Conservation (phyloP, 179 eudicot genomes). For the Silene coronaria region DNA sequence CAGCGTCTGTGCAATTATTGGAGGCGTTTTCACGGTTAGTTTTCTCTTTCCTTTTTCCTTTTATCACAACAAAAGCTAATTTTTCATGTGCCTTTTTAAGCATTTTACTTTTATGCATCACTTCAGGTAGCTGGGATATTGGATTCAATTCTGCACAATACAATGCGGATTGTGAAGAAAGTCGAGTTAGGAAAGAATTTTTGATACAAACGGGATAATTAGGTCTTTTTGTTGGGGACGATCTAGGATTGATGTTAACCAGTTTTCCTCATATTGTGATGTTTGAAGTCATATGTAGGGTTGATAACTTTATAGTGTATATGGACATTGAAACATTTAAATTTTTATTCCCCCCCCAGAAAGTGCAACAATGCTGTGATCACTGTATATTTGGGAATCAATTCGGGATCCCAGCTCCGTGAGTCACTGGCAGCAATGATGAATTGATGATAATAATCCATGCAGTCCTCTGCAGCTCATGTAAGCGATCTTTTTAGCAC, state of each 20-base stretch:
- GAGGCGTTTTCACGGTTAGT: conserved; percentile 96
- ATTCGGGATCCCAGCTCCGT: background rate
- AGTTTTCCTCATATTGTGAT: conserved; percentile 9
- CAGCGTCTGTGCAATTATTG: conserved; percentile 89
- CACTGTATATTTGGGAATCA: background rate
- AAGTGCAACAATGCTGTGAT: background rate
- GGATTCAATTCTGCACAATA: conserved; percentile 80
- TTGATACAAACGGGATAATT: conserved; percentile 27
- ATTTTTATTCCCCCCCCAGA: background rate
- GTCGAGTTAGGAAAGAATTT: conserved; percentile 79
- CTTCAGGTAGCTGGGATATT: conserved; percentile 93
- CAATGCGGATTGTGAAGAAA: conserved; percentile 71
- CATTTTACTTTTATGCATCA: conserved; percentile 10
- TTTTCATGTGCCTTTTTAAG: background rate
- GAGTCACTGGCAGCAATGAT: background rate
- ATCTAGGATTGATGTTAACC: conserved; percentile 13
- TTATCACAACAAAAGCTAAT: background rate
- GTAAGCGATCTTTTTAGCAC: background rate
- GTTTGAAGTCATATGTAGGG: conserved; percentile 17
- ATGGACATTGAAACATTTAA: background rate
- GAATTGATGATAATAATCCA: background rate
- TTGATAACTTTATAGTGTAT: background rate
- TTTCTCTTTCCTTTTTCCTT: background rate
- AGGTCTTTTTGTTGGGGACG: background rate
- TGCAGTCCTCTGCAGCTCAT: background rate